These are phyloP conservation scores for Eucalyptus cloeziana DNA, from an alignment of 345 rosid genomes.

Conservation along the genomic window DNA sequence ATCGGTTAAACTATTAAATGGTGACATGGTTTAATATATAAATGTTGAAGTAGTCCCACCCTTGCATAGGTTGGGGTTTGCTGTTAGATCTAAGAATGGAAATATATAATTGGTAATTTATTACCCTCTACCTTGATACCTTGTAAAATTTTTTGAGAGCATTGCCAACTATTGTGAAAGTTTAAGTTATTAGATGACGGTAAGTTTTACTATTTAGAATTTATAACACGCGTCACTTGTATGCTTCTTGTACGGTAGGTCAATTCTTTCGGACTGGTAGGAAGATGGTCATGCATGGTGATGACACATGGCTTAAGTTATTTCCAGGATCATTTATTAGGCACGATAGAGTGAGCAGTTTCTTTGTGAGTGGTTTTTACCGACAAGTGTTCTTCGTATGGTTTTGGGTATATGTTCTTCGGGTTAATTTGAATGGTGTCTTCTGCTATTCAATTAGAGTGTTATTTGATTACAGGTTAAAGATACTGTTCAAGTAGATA, in stretches of 20 bases:
- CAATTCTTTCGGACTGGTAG: conserved; percentile 71
- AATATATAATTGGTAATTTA: neutral
- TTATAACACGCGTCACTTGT: neutral
- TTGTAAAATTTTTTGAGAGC: neutral
- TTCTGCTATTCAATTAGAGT: neutral
- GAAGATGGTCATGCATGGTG: conserved; percentile 94
- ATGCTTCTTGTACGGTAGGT: conserved; percentile 15
- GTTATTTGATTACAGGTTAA: conserved; percentile 49
- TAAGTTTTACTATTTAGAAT: neutral
- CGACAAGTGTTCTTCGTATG: neutral
- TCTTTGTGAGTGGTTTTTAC: conserved; percentile 49
- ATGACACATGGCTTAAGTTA: conserved; percentile 92
- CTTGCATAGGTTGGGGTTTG: neutral
- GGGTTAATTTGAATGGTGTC: neutral
- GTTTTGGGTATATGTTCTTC: neutral
- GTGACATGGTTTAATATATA: neutral
- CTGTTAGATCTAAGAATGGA: neutral
- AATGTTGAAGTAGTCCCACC: neutral
- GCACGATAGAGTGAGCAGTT: conserved; percentile 91
- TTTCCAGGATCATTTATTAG: conserved; percentile 71
- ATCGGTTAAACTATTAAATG: fast-evolving
- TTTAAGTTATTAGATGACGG: neutral
- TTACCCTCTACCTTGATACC: neutral
- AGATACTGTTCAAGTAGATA: conserved; percentile 88
- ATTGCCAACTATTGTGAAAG: neutral